Conservation (phyloP, 805 yeast genomes). For the Saccharomycopsis capsularis region DNA sequence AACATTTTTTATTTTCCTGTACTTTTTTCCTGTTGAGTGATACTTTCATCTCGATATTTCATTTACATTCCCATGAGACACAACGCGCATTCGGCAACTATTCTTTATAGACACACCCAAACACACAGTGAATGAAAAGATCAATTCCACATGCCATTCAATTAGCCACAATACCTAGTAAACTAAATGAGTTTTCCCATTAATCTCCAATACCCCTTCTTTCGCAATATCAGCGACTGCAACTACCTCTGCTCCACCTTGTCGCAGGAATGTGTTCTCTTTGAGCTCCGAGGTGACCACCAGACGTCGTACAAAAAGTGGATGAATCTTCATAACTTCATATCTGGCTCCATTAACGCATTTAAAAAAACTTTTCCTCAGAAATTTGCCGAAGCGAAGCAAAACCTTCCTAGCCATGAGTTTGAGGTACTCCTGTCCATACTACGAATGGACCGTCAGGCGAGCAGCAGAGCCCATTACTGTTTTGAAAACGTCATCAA, state of each 20-base stretch:
- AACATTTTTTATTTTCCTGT: neutral
- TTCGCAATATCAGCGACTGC: slow-evolving; percentile 16
- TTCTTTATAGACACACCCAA: no score
- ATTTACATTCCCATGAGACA: neutral
- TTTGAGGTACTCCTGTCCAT: neutral
- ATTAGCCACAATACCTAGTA: no score
- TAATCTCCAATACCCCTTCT: neutral
- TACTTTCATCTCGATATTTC: neutral
- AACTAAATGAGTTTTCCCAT: slow-evolving; percentile 18
- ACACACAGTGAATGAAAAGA: no score
- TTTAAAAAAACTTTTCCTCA: slow-evolving; percentile 13
- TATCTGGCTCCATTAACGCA: slow-evolving; percentile 5
- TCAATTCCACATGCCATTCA: no score
- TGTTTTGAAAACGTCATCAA: slow-evolving; percentile 18
- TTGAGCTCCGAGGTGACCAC: slow-evolving; percentile 12
- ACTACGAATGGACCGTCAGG: slow-evolving; percentile 6
- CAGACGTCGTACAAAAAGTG: slow-evolving; percentile 20
- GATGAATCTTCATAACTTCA: slow-evolving; percentile 20
- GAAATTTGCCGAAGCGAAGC: neutral
- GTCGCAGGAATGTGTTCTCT: slow-evolving; percentile 14
- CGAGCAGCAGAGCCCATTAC: slow-evolving; percentile 13
- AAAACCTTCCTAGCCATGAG: neutral
- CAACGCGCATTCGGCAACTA: no score
- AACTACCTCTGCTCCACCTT: slow-evolving; percentile 5
- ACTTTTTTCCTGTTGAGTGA: neutral